Evolutionary conservation across 148 eudicot genomes (phyloP), one percentile per base, ranked within the genome.

Genomic region (Diospyros kaki): DNA sequence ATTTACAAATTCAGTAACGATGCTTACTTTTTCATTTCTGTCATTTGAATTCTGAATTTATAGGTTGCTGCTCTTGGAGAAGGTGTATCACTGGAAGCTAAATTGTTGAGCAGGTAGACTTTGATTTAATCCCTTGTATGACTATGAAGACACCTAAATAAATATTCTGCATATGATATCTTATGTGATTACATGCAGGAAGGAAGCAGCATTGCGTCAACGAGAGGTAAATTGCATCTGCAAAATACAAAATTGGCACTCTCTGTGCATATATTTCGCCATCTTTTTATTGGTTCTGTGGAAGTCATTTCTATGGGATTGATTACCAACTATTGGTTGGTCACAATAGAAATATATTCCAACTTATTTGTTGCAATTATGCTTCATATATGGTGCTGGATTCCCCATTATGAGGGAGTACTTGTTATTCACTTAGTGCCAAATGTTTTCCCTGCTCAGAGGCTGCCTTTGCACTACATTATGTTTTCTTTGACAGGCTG

Each of bases 31-130:
- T 61, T 44, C 64, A 9, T 28, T 45, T 17, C 58, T 7, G 14
- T 71, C 45, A 18, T 72, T 78, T n/a, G 3, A 53, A 44, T 72
- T 64, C 28, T 68, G 53, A 60, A 70, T 58, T 77, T 71, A 63
- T 77, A 96, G 99, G 99, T 96, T 80, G 98, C 99, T 77, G 79
- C 97, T 68, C 96, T 96, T 62, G 98, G 98, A 41, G 99, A 96
- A 87, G 99, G 99, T 50, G 83, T 91, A 73, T 96, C 99, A 9
- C 78, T 96, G 85, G 99, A 96, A 87, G 98, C 94, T 58, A 96
- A 96, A 85, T 75, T 96, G 66, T 80, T 96, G 79, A 89, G 85
- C 89, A 91, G 99, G 99, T 96, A 87, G 83, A 55, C 73, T 42
- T 6, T 48, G 8, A 48, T 59, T 73, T 79, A 7, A 9, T 28